Percentiles rank a stretch among this genome's conserved stretches.
phyloP scores from a whole-genome alignment of 2,329 filamentous ascomycete species.

The Chrysoporthe deuterocubensis region DNA sequence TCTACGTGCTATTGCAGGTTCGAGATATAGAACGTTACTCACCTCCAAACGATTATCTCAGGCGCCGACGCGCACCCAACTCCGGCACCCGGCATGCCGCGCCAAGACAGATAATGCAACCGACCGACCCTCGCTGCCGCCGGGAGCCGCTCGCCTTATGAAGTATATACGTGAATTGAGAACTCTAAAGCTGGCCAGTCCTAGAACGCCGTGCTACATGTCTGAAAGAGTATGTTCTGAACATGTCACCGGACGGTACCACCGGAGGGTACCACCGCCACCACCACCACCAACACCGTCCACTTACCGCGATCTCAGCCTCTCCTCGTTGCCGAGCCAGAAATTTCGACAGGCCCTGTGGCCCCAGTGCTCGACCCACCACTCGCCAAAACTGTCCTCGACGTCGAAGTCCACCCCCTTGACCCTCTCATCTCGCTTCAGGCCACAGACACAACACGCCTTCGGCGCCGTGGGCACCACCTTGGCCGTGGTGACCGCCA shows the following conservation, averaged over 20 bases:
- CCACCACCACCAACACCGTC: neutral
- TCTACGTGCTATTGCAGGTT: neutral
- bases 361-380: constrained; percentile 92
- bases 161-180: neutral
- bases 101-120: neutral
- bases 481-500: constrained; percentile 70
- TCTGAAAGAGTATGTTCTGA: neutral
- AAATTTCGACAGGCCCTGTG: constrained; percentile 81
- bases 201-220: constrained; percentile 23
- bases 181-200: neutral
- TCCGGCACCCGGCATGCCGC: constrained; percentile 9
- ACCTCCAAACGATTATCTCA: neutral
- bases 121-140: neutral
- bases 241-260: neutral
- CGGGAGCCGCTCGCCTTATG: neutral
- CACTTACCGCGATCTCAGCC: constrained; percentile 66
- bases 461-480: constrained; percentile 75
- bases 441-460: constrained; percentile 81
- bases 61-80: neutral
- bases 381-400: constrained; percentile 93
- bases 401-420: constrained; percentile 74
- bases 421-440: constrained; percentile 86
- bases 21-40: neutral
- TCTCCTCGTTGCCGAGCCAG: constrained; percentile 76
- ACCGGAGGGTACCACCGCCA: no score